Evolutionary conservation across 345 rosid species (phyloP).

Genomic region (Crucihimalaya himalaica): DNA sequence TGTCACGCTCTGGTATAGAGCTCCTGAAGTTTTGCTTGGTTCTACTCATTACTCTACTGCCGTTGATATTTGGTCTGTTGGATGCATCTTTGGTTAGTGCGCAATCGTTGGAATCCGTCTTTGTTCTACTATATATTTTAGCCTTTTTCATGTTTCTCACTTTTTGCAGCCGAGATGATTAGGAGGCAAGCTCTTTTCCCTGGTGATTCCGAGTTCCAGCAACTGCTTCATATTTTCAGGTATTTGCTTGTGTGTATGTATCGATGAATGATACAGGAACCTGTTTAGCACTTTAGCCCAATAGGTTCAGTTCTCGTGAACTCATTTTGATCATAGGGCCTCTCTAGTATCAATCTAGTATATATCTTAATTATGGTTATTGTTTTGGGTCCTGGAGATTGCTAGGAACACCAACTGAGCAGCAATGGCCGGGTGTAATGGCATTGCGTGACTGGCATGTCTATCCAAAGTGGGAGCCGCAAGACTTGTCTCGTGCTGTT

Average conservation of each 20-base stretch:
- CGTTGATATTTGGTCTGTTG: conserved; percentile 97
- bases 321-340: background rate
- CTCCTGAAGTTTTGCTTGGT: conserved; percentile 95
- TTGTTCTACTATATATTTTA: background rate
- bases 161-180: conserved; percentile 73
- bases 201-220: conserved; percentile 97
- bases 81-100: conserved; percentile 70
- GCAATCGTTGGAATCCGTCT: background rate
- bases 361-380: background rate
- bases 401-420: conserved; percentile 41
- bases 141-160: background rate
- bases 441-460: conserved; percentile 80
- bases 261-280: background rate
- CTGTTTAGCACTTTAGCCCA: background rate
- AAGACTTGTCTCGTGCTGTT: conserved; percentile 70
- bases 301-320: background rate
- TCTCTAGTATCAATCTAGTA: background rate
- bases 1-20: conserved; percentile 95
- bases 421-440: conserved; percentile 41
- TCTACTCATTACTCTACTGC: conserved; percentile 93
- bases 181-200: conserved; percentile 83
- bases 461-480: conserved; percentile 90
- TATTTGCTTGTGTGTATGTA: conserved; percentile 23
- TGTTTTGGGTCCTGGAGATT: conserved; percentile 43
- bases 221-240: conserved; percentile 94